These are phyloP conservation scores for Aurifilum marmelostoma DNA, from an alignment of 2,329 filamentous ascomycete genomes.

Conservation along the genomic window DNA sequence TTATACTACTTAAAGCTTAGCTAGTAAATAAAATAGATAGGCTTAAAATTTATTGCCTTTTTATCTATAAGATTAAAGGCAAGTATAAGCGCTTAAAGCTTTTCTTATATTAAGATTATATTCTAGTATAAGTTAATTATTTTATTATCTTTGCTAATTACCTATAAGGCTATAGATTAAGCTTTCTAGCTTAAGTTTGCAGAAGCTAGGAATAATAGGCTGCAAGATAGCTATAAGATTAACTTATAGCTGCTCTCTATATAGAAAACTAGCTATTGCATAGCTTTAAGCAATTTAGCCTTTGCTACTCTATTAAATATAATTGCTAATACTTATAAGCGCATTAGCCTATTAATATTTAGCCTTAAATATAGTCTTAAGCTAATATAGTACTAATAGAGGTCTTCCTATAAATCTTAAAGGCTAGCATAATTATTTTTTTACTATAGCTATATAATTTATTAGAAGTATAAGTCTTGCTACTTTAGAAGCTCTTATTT, in stretches of 20 bases:
- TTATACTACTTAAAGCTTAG: too few species aligned
- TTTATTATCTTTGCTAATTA: too few species aligned
- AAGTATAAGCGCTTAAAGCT: too few species aligned
- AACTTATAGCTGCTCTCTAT: not conserved
- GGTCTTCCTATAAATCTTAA: not conserved
- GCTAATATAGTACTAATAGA: not conserved
- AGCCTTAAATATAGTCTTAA: not conserved
- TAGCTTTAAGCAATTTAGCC: not conserved
- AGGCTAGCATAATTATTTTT: not conserved
- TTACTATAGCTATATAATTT: not conserved
- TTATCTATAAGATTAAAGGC: too few species aligned
- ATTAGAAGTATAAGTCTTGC: not conserved
- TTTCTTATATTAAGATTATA: too few species aligned
- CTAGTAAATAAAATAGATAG: too few species aligned
- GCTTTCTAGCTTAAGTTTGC: too few species aligned
- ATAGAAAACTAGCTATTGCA: not conserved
- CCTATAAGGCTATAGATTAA: too few species aligned
- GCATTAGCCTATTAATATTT: not conserved
- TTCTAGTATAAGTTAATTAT: too few species aligned
- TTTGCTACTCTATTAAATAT: not conserved
- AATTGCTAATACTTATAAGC: not conserved
- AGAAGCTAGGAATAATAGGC: not conserved
- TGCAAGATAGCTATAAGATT: not conserved
- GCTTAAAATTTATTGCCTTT: too few species aligned
- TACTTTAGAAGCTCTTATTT: not conserved